Percentiles rank a stretch among this genome's conserved stretches.
These are phyloP conservation scores for Echium plantagineum DNA, from an alignment of 257 asterid genomes.

Conservation along the genomic window DNA sequence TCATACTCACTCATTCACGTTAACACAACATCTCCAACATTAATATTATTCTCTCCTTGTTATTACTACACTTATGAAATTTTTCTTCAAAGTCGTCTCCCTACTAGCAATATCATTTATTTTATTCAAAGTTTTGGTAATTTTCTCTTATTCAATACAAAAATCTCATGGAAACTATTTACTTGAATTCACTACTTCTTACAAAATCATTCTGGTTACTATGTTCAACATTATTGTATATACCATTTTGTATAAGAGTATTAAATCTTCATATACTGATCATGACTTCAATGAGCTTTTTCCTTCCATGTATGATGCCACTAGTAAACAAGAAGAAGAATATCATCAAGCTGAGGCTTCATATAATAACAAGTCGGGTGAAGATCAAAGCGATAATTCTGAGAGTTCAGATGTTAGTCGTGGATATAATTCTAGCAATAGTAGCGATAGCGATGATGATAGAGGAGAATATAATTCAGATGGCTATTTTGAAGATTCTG, in stretches of 20 bases:
- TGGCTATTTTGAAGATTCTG: slow-evolving; percentile 1
- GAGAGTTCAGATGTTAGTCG: not conserved
- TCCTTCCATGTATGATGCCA: slow-evolving; percentile 1
- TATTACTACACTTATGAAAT: slow-evolving; percentile 7
- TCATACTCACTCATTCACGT: not conserved
- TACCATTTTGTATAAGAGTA: slow-evolving; percentile 4
- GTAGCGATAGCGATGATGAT: not conserved
- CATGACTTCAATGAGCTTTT: slow-evolving; percentile 9
- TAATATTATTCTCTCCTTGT: too few species aligned
- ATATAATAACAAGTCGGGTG: not conserved
- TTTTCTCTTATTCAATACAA: slow-evolving; percentile 7
- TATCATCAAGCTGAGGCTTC: not conserved
- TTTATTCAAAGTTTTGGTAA: not conserved
- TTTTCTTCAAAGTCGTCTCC: slow-evolving; percentile 12
- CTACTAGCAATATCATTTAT: slow-evolving; percentile 2
- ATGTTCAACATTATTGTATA: slow-evolving; percentile 15
- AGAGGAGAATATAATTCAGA: not conserved
- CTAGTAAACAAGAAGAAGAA: slow-evolving; percentile 1
- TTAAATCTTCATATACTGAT: slow-evolving; percentile 9
- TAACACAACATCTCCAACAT: not conserved
- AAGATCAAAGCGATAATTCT: not conserved
- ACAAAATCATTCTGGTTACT: slow-evolving; percentile 4
- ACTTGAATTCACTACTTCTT: not conserved
- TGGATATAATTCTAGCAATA: not conserved
- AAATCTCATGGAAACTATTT: slow-evolving; percentile 6